phyloP scores from a whole-genome alignment of 345 rosid species.

The Brassica napus region DNA sequence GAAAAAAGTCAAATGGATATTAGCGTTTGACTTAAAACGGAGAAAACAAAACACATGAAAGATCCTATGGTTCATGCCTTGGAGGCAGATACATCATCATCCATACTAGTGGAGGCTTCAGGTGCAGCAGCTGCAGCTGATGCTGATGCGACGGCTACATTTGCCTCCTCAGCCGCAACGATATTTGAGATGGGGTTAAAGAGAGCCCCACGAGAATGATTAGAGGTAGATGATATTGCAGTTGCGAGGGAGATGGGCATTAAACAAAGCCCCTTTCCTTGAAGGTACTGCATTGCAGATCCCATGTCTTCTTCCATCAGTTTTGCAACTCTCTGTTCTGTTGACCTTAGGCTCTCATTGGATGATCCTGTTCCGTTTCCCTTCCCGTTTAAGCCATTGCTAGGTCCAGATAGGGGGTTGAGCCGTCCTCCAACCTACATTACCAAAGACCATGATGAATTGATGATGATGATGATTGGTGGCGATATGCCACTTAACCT shows the following conservation, averaged over 20 bases:
- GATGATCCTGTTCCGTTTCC: constrained; percentile 40
- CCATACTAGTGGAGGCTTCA: constrained; percentile 53
- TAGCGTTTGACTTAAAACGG: constrained; percentile 32
- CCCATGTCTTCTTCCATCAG: constrained; percentile 99
- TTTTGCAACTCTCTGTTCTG: constrained; percentile 91
- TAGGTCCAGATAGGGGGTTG: constrained; percentile 41
- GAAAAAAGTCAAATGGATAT: constrained; percentile 23
- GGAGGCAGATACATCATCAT: constrained; percentile 61
- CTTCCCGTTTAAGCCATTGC: constrained; percentile 42
- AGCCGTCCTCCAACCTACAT: constrained; percentile 55
- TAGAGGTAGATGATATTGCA: constrained; percentile 69
- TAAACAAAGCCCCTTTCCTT: constrained; percentile 93
- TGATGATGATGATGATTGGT: not conserved
- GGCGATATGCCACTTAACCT: not conserved
- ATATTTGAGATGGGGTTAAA: constrained; percentile 19
- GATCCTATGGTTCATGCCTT: constrained; percentile 48
- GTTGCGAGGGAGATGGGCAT: constrained; percentile 98
- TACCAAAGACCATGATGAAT: not conserved
- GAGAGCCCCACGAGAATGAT: constrained; percentile 52
- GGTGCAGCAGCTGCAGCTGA: constrained; percentile 22
- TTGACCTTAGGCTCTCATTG: constrained; percentile 58
- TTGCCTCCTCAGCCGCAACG: constrained; percentile 23
- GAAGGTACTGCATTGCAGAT: constrained; percentile 95
- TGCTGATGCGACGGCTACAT: constrained; percentile 19
- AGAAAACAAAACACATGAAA: constrained; percentile 6